These are phyloP conservation scores for Cladosporium sp. DNA, from an alignment of 2,329 filamentous ascomycete species.

Conservation along the genomic window DNA sequence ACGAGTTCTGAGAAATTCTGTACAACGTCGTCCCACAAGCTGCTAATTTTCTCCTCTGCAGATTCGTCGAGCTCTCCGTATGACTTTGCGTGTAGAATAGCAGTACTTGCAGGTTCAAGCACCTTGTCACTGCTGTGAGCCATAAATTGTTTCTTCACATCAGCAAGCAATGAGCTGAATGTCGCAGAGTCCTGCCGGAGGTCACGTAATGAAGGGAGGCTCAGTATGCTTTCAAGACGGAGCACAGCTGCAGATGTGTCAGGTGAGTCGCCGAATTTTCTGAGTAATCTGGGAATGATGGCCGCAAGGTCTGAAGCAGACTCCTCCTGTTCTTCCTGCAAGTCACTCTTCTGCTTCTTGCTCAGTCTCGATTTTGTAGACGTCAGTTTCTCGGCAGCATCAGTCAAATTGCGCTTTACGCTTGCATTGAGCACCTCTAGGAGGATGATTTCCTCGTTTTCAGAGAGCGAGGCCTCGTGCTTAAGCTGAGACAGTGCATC, in stretches of 20 bases:
- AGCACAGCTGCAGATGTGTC: slow-evolving; percentile 82
- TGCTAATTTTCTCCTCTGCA: slow-evolving; percentile 72
- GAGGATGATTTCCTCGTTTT: slow-evolving; percentile 76
- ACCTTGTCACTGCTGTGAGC: slow-evolving; percentile 86
- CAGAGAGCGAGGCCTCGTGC: slow-evolving; percentile 66
- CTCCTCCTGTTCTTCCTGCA: slow-evolving; percentile 68
- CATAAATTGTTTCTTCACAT: slow-evolving; percentile 90
- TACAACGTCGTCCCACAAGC: slow-evolving; percentile 80
- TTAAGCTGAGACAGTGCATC: slow-evolving; percentile 63
- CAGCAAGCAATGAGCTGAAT: slow-evolving; percentile 77
- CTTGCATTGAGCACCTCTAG: slow-evolving; percentile 82
- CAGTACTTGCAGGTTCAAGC: slow-evolving; percentile 74
- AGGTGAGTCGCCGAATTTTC: slow-evolving; percentile 87
- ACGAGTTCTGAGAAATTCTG: slow-evolving; percentile 66
- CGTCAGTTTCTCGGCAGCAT: slow-evolving; percentile 58
- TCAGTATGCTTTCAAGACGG: slow-evolving; percentile 78
- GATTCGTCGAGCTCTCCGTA: slow-evolving; percentile 87
- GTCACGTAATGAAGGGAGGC: slow-evolving; percentile 83
- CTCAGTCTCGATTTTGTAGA: slow-evolving; percentile 54
- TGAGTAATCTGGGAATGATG: slow-evolving; percentile 79
- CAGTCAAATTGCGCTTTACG: slow-evolving; percentile 68
- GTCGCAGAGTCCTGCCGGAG: slow-evolving; percentile 79
- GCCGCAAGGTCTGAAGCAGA: slow-evolving; percentile 72
- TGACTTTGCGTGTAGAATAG: slow-evolving; percentile 77
- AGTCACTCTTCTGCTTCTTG: slow-evolving; percentile 58